Percentiles rank a stretch among this genome's conserved stretches.
Evolutionary conservation across 2,329 filamentous ascomycete species (phyloP).

Genomic region (Phoma sp.): DNA sequence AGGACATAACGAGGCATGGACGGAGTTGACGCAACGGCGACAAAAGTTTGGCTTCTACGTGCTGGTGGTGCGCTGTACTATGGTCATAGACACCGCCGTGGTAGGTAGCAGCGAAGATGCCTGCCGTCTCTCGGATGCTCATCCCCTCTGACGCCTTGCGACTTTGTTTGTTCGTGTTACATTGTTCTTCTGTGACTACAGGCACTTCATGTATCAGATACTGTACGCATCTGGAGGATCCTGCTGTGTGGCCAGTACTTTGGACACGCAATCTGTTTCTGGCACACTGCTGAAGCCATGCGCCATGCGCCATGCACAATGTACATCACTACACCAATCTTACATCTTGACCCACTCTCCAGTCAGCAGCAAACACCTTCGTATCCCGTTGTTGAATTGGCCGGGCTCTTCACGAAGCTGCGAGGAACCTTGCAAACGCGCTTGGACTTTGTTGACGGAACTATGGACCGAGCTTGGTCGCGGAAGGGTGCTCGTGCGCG

Average conservation of each 20-base stretch:
- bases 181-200: background rate
- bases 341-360: too few species aligned
- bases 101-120: background rate
- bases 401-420: background rate
- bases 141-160: background rate
- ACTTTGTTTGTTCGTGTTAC: background rate
- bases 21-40: background rate
- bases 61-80: too few species aligned
- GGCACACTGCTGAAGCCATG: background rate
- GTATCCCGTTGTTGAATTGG: background rate
- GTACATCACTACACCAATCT: slow-evolving; percentile 4
- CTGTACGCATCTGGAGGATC: background rate
- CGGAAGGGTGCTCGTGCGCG: slow-evolving; percentile 18
- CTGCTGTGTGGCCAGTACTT: background rate
- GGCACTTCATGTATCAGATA: slow-evolving; percentile 1
- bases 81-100: background rate
- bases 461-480: slow-evolving; percentile 8
- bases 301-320: slow-evolving; percentile 2
- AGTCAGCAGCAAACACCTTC: too few species aligned
- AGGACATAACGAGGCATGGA: background rate
- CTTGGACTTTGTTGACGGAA: background rate
- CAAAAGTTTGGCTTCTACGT: background rate
- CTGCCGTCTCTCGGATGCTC: background rate
- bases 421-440: background rate
- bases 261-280: background rate